Base-by-base conservation (phyloP, 2,329 filamentous ascomycete genomes). In the Neurospora crassa region DNA sequence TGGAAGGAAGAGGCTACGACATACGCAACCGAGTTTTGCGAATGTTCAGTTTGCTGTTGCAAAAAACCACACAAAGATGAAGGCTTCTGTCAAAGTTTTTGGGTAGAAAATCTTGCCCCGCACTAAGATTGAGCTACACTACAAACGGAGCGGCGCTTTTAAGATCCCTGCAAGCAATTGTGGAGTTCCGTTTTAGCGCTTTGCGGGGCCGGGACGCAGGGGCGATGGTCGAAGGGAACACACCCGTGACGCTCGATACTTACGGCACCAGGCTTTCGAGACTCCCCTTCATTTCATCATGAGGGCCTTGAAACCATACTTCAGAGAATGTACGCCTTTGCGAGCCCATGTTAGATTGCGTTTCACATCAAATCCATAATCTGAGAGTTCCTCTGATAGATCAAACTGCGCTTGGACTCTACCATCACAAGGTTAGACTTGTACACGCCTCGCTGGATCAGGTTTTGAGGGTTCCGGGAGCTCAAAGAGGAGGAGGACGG, bases 371-470 rank as follows among this genome's bases (percentile, higher is more conserved):
- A 29, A 29, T 29, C 3, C 29, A 24, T 12, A 40, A 24, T 14
- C 2, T 14, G 1, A 2, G 14, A 53, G 1, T 24, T 24, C 1
- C 20, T 14, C 7, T 29, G 20, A 24, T 29, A 5, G 24, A 2
- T 7, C 24, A 45, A 11, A 45, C 43, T 45, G 37, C 7, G 37
- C 37, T 37, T 37, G 8, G 37, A 37, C 37, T 37, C 0, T 37
- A 37, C 37, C 37, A 37, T 37, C 2, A 37, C 37, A n/a, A 77
- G 76, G 37, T 79, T 81, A 40, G 78, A 75, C 43, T 74, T 74
- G 73, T 81, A 81, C 71, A 78, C 76, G 71, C 82, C 81, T 40
- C 82, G 81, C 5, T 75, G 70, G 75, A 83, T 80, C 20, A 82
- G 77, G 73, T 83, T 79, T 7, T 63, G 24, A 10, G 53, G 53